Evolutionary conservation across 352 stramenopile species (phyloP), one percentile per base, ranked within the genome.

Genomic region (Pythium oligandrum): DNA sequence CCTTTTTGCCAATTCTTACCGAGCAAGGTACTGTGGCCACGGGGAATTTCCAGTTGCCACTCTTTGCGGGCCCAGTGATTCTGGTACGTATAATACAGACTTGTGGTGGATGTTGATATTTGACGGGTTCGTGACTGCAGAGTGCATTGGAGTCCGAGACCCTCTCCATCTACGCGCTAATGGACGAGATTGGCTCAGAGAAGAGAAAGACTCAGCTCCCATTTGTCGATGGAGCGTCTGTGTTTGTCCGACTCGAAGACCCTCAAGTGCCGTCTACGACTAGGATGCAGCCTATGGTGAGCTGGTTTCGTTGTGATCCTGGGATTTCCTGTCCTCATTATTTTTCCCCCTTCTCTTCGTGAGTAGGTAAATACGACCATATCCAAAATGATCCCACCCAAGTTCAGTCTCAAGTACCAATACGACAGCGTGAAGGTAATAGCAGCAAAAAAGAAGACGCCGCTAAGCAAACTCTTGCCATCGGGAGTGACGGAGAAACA

Each of bases 211-310:
- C 51, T 10, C 17, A 66, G 32, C 42, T 72, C 1, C 57, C 51
- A 2, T 54, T 82, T 39, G 54, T 80, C 33, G 65, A 76, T 9
- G 74, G 70, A 0, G 66, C 75, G 1, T 88, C 82, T 1, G 32
- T 88, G 6, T 75, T 87, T 51, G 68, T 89, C 4, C 73, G 82
- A 0, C 42, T 92, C 8, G 75, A 92, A 59, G 73, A 92, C 44
- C 68, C 68, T 2, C 79, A 87, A 57, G 51, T 86, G 0, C 68
- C 82, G 4, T 64, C 63, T 30, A 37, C 68, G 8, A 34, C 59
- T 12, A 34, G 60, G 17, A 43, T 30, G 7, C 57, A 63, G 17
- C 68, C 71, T 7, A 68, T 85, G 31, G 80, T 88, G 66, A 48
- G 71, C 68, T 30, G 6, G 34, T 10, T 48, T 11, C 26, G 33